Percentiles rank a stretch among this genome's conserved stretches.
Conservation (phyloP, 495 filamentous ascomycete genomes). For the Saxispiralis lemnorum region DNA sequence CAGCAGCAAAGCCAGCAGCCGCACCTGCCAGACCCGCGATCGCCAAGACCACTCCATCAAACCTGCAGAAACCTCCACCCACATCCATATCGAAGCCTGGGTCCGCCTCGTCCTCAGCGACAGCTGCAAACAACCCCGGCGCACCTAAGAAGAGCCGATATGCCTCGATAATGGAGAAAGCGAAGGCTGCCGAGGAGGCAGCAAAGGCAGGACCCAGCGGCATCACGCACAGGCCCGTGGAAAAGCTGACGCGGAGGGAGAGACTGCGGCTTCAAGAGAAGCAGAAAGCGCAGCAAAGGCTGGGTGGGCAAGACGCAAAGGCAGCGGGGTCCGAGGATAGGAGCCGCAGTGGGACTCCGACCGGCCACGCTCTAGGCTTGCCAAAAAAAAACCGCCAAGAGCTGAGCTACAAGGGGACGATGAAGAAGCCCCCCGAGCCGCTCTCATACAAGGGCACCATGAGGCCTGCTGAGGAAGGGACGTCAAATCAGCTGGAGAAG, state of each 20-base stretch:
- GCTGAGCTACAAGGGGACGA: constrained; percentile 42
- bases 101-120: constrained; percentile 16
- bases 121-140: constrained; percentile 20
- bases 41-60: constrained; percentile 5
- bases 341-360: constrained; percentile 10
- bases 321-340: neutral
- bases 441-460: constrained; percentile 25
- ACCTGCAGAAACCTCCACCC: neutral
- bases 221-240: constrained; percentile 30
- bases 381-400: constrained; percentile 14
- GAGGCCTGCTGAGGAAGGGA: constrained; percentile 1
- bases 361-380: constrained; percentile 2
- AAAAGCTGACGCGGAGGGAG: constrained; percentile 24
- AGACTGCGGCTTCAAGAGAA: constrained; percentile 14
- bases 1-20: constrained; percentile 22
- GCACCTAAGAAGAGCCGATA: constrained; percentile 45
- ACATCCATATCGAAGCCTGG: constrained; percentile 15
- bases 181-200: constrained; percentile 33
- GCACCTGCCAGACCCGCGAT: constrained; percentile 22
- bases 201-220: constrained; percentile 20
- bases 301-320: constrained; percentile 4
- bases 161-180: constrained; percentile 50
- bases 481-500: neutral
- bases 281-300: constrained; percentile 11
- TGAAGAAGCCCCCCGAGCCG: constrained; percentile 20